Base-by-base conservation (phyloP, 331 rosid genomes). In the Malus hybrid region DNA sequence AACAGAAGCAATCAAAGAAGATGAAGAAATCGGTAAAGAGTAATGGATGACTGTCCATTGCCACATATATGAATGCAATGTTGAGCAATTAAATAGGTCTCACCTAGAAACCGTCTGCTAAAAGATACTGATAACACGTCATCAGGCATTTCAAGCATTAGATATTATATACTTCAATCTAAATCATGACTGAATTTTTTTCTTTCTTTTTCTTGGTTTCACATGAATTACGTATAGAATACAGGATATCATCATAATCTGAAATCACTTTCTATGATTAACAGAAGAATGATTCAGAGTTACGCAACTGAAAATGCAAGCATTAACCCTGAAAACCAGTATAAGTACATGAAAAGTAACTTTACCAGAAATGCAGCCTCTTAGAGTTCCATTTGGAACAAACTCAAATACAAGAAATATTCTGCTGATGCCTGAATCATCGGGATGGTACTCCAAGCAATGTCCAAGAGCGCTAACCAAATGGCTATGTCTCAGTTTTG, bases 391-490 rank as follows among this genome's bases (percentile, higher is more conserved):
- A 69, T 82, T 85, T 31, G 90, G 87, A 71, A 82, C 83, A 76
- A 86, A 86, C 87, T 91, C 97, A 66, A 85, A 89, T 28, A 91
- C 78, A 65, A 89, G 81, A 79, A 70, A 85, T 55, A 91, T 74
- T 76, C 86, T 83, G 86, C 84, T 79, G 54, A 88, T 82, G 39
- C 81, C 71, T 28, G 96, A 83, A 69, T 88, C 91, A 61, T 89
- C 90, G 11, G 80, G 87, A 72, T 68, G 80, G 87, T 81, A 85
- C 80, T 91, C 96, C 72, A 88, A 83, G 79, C 91, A 90, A 83
- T 91, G 97, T 29, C 97, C 97, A 77, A 91, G 96, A 36, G 90
- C 81, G 61, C 91, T 85, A 78, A 84, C 90, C 84, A 91, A 82
- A 77, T 91, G 91, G 19, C 77, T 74, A 77, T 91, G 96, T 77